phyloP scores from a whole-genome alignment of 108 stramenopile species.

The Cyclotella sp. region DNA sequence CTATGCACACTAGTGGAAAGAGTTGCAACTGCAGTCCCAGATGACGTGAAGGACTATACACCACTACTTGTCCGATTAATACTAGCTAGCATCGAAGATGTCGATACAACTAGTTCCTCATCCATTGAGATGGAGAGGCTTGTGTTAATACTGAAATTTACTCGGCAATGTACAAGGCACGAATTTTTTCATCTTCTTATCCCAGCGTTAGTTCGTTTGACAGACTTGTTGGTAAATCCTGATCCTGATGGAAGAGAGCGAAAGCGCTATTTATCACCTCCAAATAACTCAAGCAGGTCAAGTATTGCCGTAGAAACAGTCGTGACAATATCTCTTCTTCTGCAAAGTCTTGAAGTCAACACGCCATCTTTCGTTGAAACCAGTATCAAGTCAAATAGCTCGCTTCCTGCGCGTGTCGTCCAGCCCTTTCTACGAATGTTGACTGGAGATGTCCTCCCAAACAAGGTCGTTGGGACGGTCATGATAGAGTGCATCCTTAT shows the following conservation, averaged over 20 bases:
- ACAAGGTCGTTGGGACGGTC: conserved; percentile 63
- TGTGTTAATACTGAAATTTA: conserved; percentile 66
- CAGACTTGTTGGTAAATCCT: conserved; percentile 67
- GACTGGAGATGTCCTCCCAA: conserved; percentile 52
- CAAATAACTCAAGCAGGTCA: conserved; percentile 21
- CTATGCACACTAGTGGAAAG: conserved; percentile 83
- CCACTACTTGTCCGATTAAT: conserved; percentile 74
- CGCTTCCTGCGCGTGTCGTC: conserved; percentile 76
- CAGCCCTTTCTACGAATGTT: conserved; percentile 83
- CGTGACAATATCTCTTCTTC: conserved; percentile 64
- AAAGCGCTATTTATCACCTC: conserved; percentile 21
- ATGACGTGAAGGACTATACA: conserved; percentile 84
- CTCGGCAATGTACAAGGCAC: conserved; percentile 63
- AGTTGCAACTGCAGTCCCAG: conserved; percentile 83
- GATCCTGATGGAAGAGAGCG: conserved; percentile 17
- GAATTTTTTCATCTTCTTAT: conserved; percentile 86
- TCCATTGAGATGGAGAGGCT: conserved; percentile 56
- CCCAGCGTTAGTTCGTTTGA: conserved; percentile 84
- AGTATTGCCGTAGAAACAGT: conserved; percentile 64
- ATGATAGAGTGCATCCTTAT: conserved; percentile 79
- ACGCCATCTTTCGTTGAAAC: conserved; percentile 31
- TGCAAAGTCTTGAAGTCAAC: conserved; percentile 51
- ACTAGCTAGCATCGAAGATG: conserved; percentile 69
- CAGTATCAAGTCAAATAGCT: conserved; percentile 45
- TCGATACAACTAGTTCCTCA: conserved; percentile 50